Conservation (phyloP, 305 asterid species). For the Solanum hybrid region DNA sequence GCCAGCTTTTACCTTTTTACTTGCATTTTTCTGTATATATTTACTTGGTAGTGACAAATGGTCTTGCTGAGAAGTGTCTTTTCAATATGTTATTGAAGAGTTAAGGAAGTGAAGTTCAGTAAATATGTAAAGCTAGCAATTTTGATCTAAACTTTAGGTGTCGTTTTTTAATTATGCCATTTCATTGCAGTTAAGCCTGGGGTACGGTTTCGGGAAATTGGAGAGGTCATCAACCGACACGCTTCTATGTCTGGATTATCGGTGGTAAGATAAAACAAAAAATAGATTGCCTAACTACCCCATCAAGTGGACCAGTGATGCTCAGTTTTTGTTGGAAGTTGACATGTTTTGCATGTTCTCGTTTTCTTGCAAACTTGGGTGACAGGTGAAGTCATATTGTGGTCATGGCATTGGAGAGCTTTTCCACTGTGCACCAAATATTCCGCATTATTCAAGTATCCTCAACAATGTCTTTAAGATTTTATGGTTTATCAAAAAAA, state of each 20-base stretch:
- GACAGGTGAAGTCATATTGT: conserved; percentile 74
- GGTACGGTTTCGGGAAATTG: conserved; percentile 85
- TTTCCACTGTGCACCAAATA: conserved; percentile 93
- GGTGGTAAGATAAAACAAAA: conserved; percentile 47
- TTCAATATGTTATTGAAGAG: not conserved
- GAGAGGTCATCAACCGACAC: conserved; percentile 84
- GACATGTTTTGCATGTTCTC: not conserved
- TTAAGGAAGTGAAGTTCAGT: not conserved
- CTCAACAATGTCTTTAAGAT: conserved; percentile 18
- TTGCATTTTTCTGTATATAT: not conserved
- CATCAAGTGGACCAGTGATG: not conserved
- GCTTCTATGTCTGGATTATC: conserved; percentile 91
- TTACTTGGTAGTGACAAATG: not conserved
- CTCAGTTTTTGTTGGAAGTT: not conserved
- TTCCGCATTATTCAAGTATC: conserved; percentile 98
- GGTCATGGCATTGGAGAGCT: conserved; percentile 99
- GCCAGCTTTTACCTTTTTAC: not conserved
- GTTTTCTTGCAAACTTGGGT: conserved; percentile 31
- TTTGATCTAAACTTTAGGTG: not conserved
- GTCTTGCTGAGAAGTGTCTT: not conserved
- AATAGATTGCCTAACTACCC: not conserved
- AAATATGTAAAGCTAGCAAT: not conserved
- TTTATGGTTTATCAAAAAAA: not conserved
- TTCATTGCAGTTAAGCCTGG: conserved; percentile 81
- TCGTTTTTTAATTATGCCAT: conserved; percentile 1